phyloP scores from a whole-genome alignment of 139 green algal genomes.

The Marvania coccoides region DNA sequence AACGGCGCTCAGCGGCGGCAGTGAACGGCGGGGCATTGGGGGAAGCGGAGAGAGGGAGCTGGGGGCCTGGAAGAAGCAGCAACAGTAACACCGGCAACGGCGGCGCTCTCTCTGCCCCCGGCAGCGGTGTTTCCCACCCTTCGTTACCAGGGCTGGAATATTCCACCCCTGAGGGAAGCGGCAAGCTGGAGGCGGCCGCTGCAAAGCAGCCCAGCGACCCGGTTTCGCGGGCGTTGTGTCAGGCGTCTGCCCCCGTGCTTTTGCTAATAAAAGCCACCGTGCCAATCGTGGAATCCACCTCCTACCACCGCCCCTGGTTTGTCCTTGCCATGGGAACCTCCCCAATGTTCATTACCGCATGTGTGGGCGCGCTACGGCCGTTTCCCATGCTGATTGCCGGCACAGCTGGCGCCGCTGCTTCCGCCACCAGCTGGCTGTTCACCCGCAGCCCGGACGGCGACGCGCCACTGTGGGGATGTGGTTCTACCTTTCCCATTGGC shows the following conservation, averaged over 20 bases:
- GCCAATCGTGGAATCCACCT: conserved; percentile 30
- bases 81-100: neutral
- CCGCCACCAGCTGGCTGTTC: neutral
- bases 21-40: neutral
- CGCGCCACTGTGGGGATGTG: conserved; percentile 16
- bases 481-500: conserved; percentile 23
- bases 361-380: conserved; percentile 13
- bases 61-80: neutral
- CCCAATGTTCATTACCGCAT: conserved; percentile 30
- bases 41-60: conserved; percentile 10
- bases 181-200: no score
- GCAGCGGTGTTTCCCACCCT: no score
- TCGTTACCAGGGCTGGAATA: no score
- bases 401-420: neutral
- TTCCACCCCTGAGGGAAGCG: no score
- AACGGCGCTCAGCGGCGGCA: neutral
- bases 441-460: neutral
- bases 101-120: neutral
- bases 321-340: conserved; percentile 31
- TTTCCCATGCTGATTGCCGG: neutral
- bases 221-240: no score
- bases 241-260: conserved; percentile 3
- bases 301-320: conserved; percentile 59
- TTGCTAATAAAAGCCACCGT: conserved; percentile 26
- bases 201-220: no score